phyloP scores from a whole-genome alignment of 495 filamentous ascomycete species.

The Aspergillus hancockii region DNA sequence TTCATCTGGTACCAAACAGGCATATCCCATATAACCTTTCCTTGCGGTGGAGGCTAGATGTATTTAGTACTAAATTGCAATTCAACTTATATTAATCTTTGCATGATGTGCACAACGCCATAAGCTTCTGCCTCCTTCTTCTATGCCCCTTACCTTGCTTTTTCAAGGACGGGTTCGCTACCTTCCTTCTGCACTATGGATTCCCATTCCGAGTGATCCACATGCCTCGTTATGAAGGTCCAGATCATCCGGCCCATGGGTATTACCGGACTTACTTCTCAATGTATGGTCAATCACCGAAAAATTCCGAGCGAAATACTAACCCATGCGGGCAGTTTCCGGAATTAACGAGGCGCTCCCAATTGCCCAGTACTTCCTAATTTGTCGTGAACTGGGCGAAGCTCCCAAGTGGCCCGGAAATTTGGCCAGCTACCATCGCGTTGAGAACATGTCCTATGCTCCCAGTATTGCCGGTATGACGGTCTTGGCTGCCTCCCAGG shows the following conservation, averaged over 20 bases:
- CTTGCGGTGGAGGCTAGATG: no score
- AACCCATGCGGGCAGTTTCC: background rate
- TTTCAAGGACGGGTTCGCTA: background rate
- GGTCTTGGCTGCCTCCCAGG: conserved; percentile 11
- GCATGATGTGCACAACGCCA: no score
- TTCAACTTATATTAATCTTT: no score
- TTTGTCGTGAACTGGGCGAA: conserved; percentile 19
- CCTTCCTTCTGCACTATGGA: conserved; percentile 10
- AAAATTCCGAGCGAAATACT: background rate
- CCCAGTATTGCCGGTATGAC: conserved; percentile 15
- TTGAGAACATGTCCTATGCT: conserved; percentile 11
- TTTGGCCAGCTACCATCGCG: background rate
- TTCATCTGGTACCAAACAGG: no score
- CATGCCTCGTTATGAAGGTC: conserved; percentile 8
- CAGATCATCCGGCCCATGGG: conserved; percentile 18
- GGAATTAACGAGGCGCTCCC: conserved; percentile 20
- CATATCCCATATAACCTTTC: no score
- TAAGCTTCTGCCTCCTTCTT: no score
- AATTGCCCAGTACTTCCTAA: conserved; percentile 19
- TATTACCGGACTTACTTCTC: conserved; percentile 17
- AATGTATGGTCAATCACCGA: background rate
- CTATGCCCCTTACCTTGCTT: background rate
- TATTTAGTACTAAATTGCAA: no score
- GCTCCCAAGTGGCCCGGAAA: background rate
- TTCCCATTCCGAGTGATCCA: background rate